Evolutionary conservation across 805 yeast species (phyloP), one percentile per base, ranked within the genome.

Genomic region (Clavispora phyllophila): DNA sequence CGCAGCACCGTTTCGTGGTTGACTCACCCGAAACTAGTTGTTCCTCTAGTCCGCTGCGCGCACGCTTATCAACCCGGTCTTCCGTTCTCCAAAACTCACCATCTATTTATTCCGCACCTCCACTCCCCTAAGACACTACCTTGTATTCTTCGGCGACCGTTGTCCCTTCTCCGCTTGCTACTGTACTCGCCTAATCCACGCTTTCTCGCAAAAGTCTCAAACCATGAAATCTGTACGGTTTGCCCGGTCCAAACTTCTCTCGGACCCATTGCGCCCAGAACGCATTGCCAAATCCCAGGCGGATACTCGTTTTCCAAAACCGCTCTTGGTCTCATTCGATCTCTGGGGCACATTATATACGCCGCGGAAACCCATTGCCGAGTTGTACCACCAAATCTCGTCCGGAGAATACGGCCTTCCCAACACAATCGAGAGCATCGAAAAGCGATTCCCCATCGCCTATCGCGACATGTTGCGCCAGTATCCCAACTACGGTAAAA

Each of bases 401-500:
- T 28, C 40, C 14, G 40, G 54, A 6, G 66, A 66, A 36, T 71
- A 70, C 55, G 81, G 80, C 0, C 46, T 78, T 4, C 54, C 46
- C 7, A 58, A 62, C 39, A 51, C 63, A 10, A 47, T 49, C 1
- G 58, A 56, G 10, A 48, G 58, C 4, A 58, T 64, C 22, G 49
- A 45, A 27, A 23, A 43, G 2, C 64, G 59, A 9, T 63, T 65
- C 33, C 58, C 65, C 4, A 24, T 37, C 2, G 60, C 62, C 2
- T 76, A 71, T 58, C 52, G 64, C 20, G 51, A 58, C 12, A 50
- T 78, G 50, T 56, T 61, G 27, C 27, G 35, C 5, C 40, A 62
- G 45, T 76, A 63, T 51, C 89, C 90, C 9, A 81, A 82, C 53
- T 84, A 80, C 54, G 91, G 91, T 1, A 79, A 78, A 46, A 29